Conservation (phyloP, 306 rosid species). For the Oemleria cerasiformis region DNA sequence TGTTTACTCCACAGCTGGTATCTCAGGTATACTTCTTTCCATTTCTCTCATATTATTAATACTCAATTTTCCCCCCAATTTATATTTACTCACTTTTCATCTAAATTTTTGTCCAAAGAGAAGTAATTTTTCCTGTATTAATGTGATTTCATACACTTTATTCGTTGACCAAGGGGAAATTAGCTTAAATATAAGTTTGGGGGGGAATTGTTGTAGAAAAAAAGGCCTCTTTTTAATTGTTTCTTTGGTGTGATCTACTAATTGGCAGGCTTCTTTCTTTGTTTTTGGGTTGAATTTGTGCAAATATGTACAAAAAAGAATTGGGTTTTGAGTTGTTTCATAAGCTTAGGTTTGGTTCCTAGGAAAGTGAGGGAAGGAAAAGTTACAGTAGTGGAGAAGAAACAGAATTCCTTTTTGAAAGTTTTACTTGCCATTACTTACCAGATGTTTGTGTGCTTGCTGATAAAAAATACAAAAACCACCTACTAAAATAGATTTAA, state of each 20-base stretch:
- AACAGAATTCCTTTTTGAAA: background rate
- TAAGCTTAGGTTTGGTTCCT: background rate
- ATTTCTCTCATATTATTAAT: background rate
- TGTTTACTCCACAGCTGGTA: slow-evolving; percentile 44
- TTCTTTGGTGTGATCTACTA: slow-evolving; percentile 2
- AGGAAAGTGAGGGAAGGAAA: background rate
- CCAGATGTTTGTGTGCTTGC: background rate
- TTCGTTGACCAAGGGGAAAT: too few species aligned
- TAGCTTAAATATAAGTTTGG: too few species aligned
- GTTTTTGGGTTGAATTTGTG: background rate
- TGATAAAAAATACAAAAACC: background rate
- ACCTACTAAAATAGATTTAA: background rate
- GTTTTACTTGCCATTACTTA: background rate
- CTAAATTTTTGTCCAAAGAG: too few species aligned
- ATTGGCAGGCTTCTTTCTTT: background rate
- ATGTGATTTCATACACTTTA: too few species aligned
- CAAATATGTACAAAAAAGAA: background rate
- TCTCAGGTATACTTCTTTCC: slow-evolving; percentile 29
- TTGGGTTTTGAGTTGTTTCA: background rate
- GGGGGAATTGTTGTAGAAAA: too few species aligned
- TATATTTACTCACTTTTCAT: too few species aligned
- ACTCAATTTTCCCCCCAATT: too few species aligned
- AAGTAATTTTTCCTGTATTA: too few species aligned
- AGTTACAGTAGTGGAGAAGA: background rate
- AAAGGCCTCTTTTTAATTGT: background rate